Evolutionary conservation across 345 rosid species (phyloP), one percentile per base, ranked within the genome.

Genomic region (Gossypium stocksii): DNA sequence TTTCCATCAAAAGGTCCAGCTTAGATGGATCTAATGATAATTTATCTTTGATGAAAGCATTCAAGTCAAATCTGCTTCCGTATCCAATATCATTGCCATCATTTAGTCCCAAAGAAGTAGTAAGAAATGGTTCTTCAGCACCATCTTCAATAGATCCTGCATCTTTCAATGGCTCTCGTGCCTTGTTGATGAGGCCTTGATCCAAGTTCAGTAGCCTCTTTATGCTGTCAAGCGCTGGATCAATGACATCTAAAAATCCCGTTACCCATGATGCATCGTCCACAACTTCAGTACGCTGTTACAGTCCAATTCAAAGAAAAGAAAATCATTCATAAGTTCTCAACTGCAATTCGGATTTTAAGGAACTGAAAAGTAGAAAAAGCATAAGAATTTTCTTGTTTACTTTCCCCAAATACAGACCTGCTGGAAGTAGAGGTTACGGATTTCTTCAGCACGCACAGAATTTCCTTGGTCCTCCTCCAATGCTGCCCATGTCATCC

Each of bases 401-500:
- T 9, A 20, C 20, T 56, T 20, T 56, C 13, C 22, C 60, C 27
- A 8, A 9, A 22, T 22, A 80, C 88, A 56, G 72, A 95, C 99
- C 91, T 95, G 99, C 78, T 89, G 98, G 88, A 91, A 95, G 76
- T 92, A 95, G 65, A 91, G 91, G 82, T 91, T 79, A 6, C 97
- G 96, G 23, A 95, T 95, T 80, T 95, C 98, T 83, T 95, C 99
- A 49, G 99, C 97, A 2, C 99, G 96, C 59, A 87, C 86, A 3
- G 90, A 52, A 70, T 95, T 92, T 66, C 99, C 99, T 82, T 95
- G 97, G 70, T 89, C 94, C 75, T 95, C 99, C 89, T 95, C 99
- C 76, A 95, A 77, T 61, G 89, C 77, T 76, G 97, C 99, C 99
- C 97, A 95, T 73, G 98, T 92, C 98, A 91, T 90, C 99, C 99